phyloP scores from a whole-genome alignment of 2,329 filamentous ascomycete genomes.

The Aspergillus sp. region DNA sequence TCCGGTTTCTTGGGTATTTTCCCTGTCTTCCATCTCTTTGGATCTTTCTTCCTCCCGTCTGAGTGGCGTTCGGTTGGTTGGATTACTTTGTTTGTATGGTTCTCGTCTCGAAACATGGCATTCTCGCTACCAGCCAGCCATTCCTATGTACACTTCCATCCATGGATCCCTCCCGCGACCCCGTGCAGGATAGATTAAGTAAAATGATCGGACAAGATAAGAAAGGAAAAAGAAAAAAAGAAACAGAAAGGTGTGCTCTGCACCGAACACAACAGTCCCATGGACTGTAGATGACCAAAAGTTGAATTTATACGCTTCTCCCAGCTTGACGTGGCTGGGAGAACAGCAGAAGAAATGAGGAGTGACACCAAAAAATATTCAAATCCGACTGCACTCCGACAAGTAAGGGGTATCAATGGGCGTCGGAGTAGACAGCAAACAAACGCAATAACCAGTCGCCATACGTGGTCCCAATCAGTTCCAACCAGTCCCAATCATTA shows the following conservation, averaged over 20 bases:
- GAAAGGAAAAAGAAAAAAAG: background rate
- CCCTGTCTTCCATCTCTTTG: background rate
- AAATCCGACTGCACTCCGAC: slow-evolving; percentile 5
- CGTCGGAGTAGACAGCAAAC: slow-evolving; percentile 11
- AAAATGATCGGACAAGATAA: background rate
- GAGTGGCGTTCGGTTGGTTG: background rate
- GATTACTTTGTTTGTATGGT: background rate
- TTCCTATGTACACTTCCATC: background rate
- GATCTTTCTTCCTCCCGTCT: background rate
- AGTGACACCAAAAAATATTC: background rate
- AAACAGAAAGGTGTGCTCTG: background rate
- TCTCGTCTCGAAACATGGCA: slow-evolving; percentile 3
- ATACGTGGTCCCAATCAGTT: slow-evolving; percentile 1
- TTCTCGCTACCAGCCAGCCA: slow-evolving; percentile 6
- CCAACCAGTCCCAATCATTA: background rate
- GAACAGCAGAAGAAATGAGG: background rate
- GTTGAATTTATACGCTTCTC: background rate
- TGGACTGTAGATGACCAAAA: background rate
- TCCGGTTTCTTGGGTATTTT: background rate
- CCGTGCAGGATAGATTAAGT: background rate
- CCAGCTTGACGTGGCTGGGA: background rate
- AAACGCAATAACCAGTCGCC: slow-evolving; percentile 5
- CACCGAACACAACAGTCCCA: background rate
- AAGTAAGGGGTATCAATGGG: slow-evolving; percentile 5
- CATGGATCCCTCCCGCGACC: slow-evolving; percentile 4